Base-by-base conservation (phyloP, 2,329 filamentous ascomycete genomes). In the Teratosphaeriaceae sp. region DNA sequence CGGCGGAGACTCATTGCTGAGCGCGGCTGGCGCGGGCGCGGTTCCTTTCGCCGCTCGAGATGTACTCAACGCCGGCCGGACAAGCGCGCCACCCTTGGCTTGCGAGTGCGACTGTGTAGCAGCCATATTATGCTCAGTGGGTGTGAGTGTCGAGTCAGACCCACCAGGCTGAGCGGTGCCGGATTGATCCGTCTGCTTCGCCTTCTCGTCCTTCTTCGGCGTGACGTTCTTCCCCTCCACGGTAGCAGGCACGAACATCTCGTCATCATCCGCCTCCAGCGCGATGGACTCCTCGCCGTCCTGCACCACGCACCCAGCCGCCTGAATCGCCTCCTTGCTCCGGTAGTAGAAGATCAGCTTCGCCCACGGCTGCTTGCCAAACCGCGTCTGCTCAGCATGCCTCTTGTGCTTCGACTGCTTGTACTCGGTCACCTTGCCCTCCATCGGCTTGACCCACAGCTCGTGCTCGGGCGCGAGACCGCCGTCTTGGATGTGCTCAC, bases 311-410 rank as follows among this genome's bases (percentile, higher is more conserved):
- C 52, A 57, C 1, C 50, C 51, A 7, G 54, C 50, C 16, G 22
- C 22, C n/a, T 52, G 42, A 34, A 61, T 58, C 11, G 47, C 44
- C 20, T 48, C 47, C 37, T 56, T 41, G 26, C 43, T 58, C 6
- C 68, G 61, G 47, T 69, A 70, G 49, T 67, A 63, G 47, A 69
- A 70, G 15, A 64, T 57, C 38, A 69, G 63, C 9, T 62, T 60
- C 1, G 58, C 63, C 65, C 65, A 68, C 5, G 65, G 59, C 35
- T 58, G 51, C 13, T 43, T 47, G 1, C 66, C 66, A 16, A 60
- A 61, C 2, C 64, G 58, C 24, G 46, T 48, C 9, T 46, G 38
- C 12, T 42, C 43, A 27, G 46, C 49, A 23, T 53, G 51, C 13
- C 46, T 44, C 13, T 42, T 36, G 40, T 54, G 50, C 24, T 48